Percentiles rank a stretch among this genome's conserved stretches.
phyloP scores from a whole-genome alignment of 495 filamentous ascomycete genomes.

The Aeminium ludgeri region DNA sequence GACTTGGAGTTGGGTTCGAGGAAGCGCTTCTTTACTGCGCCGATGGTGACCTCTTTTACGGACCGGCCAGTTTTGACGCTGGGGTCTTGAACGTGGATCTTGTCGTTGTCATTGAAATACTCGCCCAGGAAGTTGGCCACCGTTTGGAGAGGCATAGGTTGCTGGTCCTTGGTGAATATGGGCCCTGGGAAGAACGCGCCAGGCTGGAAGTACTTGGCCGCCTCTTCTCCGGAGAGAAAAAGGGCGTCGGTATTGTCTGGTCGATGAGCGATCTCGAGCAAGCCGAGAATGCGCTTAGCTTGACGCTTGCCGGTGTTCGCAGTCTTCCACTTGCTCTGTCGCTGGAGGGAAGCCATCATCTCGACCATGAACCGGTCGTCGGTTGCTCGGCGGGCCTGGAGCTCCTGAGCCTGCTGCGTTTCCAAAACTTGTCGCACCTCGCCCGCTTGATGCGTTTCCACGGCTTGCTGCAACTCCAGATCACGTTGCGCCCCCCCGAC shows the following conservation, averaged over 20 bases:
- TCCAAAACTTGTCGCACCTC: no score
- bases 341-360: neutral
- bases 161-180: constrained; percentile 7
- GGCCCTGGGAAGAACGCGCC: constrained; percentile 4
- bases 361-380: neutral
- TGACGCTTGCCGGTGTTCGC: neutral
- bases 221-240: constrained; percentile 1
- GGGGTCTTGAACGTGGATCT: constrained; percentile 13
- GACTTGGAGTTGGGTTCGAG: neutral
- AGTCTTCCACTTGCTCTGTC: constrained; percentile 3
- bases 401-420: no score
- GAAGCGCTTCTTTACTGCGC: constrained; percentile 11
- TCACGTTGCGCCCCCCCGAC: no score
- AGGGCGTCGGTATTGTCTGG: constrained; percentile 1
- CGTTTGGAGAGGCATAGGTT: constrained; percentile 2
- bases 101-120: constrained; percentile 6
- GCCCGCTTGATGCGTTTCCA: no score
- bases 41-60: constrained; percentile 4
- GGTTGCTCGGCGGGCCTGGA: no score
- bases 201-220: neutral
- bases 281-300: constrained; percentile 7
- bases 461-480: no score
- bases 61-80: neutral
- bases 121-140: constrained; percentile 7
- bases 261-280: constrained; percentile 5